Evolutionary conservation across 257 asterid genomes (phyloP), one percentile per base, ranked within the genome.

Genomic region (Fraxinus anomala): DNA sequence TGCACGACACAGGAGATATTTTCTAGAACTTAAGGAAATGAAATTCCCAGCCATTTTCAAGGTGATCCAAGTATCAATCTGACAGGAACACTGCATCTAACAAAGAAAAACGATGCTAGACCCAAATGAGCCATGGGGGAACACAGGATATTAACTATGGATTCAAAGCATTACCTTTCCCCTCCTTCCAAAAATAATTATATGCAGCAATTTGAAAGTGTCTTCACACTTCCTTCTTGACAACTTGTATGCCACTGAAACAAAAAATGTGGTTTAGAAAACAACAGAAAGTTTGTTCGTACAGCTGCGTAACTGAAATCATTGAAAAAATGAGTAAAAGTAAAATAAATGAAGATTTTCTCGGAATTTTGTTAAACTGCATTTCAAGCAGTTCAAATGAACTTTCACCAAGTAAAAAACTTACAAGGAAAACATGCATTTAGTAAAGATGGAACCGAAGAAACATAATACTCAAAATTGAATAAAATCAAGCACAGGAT

Each of bases 211-310:
- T 76, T 89, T 96, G 78, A 88, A 88, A 11, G 91, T 91, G 13
- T 96, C 98, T 2, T 93, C 98, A 2, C 79, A 85, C 87, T 96
- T 93, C 89, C 88, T 96, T 87, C 87, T 91, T 59, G 97, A 89
- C 84, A 92, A 79, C 81, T 89, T 92, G 79, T 86, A 87, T 68
- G 94, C 94, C 83, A 96, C 97, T 96, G 95, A 77, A 87, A 85
- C 67, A 73, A 73, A 78, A 77, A 77, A 81, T 73, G 23, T 12
- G 23, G 68, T 77, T 83, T 65, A 81, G 74, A 51, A 66, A 69
- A 51, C 65, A 75, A 49, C 13, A 77, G 1, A 10, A 78, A 77
- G 77, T 73, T 34, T 56, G 80, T 69, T 76, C 54, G 59, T 36
- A 71, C 63, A 76, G 77, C 74, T 37, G 73, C 31, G 68, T 51